A percentile compares a stretch with the other conserved stretches of the same genome.
Conservation (phyloP, 257 asterid species). For the Verbena officinalis region DNA sequence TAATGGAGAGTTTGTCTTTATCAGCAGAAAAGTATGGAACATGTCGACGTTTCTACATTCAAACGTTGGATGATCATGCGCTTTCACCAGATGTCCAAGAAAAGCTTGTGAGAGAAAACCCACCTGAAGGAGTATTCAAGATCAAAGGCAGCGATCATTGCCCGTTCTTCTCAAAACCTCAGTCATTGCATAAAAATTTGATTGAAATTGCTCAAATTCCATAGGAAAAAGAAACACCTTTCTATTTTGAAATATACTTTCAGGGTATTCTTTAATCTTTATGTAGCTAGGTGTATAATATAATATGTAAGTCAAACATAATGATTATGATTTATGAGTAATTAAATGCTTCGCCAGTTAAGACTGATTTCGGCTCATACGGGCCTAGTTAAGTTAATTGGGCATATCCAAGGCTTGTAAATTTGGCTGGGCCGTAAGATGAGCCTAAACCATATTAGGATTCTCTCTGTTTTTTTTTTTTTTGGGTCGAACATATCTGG, state of each 20-base stretch:
- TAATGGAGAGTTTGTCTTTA: conserved; percentile 61
- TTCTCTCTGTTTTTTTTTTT: too few relatives aligned
- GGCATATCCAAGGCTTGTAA: too few relatives aligned
- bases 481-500: too few relatives aligned
- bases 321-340: neutral
- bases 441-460: too few relatives aligned
- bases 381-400: too few relatives aligned
- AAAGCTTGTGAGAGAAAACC: conserved; percentile 73
- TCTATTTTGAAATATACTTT: too few relatives aligned
- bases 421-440: too few relatives aligned
- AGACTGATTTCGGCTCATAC: too few relatives aligned
- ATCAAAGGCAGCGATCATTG: conserved; percentile 80
- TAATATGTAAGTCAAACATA: neutral
- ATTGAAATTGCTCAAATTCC: conserved; percentile 75
- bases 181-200: conserved; percentile 66
- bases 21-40: conserved; percentile 64
- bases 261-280: too few relatives aligned
- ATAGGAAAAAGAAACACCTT: conserved; percentile 19
- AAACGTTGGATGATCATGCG: conserved; percentile 73
- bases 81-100: conserved; percentile 81
- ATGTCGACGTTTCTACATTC: conserved; percentile 64
- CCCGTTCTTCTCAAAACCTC: conserved; percentile 88
- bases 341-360: neutral
- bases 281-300: neutral
- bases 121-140: conserved; percentile 79